Evolutionary conservation across 768 basidiomycete genomes (phyloP), one percentile per base, ranked within the genome.

Genomic region (Tylopilus plumbeoviolaceoides): DNA sequence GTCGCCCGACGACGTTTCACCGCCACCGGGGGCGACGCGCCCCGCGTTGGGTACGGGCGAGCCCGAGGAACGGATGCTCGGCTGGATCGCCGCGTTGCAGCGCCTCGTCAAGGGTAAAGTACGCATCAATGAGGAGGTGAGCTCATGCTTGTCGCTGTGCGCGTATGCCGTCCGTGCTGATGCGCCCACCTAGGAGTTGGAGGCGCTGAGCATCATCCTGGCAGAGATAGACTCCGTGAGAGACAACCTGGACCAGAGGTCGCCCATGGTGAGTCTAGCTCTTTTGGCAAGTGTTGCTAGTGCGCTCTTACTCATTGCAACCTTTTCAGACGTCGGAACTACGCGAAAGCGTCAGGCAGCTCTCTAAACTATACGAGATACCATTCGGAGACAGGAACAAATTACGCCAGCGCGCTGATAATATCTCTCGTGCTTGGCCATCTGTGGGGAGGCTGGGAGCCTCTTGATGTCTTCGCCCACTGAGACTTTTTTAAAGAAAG

Each of bases 91-190:
- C 5, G 56, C 52, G 14, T 39, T 69, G 30, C 68, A 69, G n/a
- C 67, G 69, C 41, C 69, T 69, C 42, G 21, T 69, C 52, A 69
- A 70, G 47, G 68, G 53, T 1, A 65, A 60, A 45, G 51, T 68
- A 31, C 60, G 18, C 10, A 18, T 69, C 45, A 53, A 47, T 30
- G 62, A 66, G 18, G 55, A 63, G 59, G 64, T 63, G 48, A 54
- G 57, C 27, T 17, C 9, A 20, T 17, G 30, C 10, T 11, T 11
- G 30, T 30, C 8, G 10, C 30, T 3, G 30, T 30, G 30, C 10
- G 10, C 8, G 7, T 12, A n/a, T 20, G 7, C 39, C 17, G 3
- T 47, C 30, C 30, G 11, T 1, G 7, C 52, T 52, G 35, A 55
- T 42, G 54, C 39, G 23, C 15, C 4, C n/a, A 23, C 42, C 8